Base-by-base conservation (phyloP, 1,284 basidiomycete genomes). In the Puccinia hordei region DNA sequence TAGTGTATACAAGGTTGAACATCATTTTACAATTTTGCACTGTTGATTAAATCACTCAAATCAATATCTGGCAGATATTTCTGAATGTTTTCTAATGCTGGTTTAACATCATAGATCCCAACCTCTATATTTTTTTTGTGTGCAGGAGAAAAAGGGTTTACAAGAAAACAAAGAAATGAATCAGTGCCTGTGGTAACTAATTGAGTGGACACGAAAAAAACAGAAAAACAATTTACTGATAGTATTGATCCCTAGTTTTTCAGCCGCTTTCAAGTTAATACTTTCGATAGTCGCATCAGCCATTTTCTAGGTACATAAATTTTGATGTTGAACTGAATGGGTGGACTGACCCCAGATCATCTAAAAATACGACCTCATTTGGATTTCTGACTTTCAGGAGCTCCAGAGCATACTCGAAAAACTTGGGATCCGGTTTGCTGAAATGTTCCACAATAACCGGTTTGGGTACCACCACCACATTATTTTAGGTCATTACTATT, bases 351-450 rank as follows among this genome's bases (percentile, higher is more conserved):
- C 86, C 86, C 49, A 86, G 85, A 71, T 86, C 86, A 82, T 86
- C 86, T 24, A 86, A 82, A 72, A 86, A 86, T 41, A 86, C 83
- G 0, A 83, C 83, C 73, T 86, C 68, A 83, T 19, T 84, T 74
- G n/a, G 84, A 80, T 65, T 82, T 73, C 55, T 84, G 82, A 35
- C 84, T 82, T 61, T 53, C n/a, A 86, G 82, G 38, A 82, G 66
- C 35, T 85, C 81, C 27, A 86, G 80, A 10, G 85, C 85, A 74
- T 86, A 81, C 72, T 83, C 82, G 81, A 84, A 86, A 81, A 86
- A 84, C 19, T 82, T 81, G 1, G 85, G 84, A 75, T 86, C 86
- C 3, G 86, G 86, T 83, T 86, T 86, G 66, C 85, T 86, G 69
- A 35, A 30, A 49, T 24, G 15, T 59, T 53, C n/a, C 41, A 55